Base-by-base conservation (phyloP, 2,329 filamentous ascomycete genomes). In the Xylaria sp. region DNA sequence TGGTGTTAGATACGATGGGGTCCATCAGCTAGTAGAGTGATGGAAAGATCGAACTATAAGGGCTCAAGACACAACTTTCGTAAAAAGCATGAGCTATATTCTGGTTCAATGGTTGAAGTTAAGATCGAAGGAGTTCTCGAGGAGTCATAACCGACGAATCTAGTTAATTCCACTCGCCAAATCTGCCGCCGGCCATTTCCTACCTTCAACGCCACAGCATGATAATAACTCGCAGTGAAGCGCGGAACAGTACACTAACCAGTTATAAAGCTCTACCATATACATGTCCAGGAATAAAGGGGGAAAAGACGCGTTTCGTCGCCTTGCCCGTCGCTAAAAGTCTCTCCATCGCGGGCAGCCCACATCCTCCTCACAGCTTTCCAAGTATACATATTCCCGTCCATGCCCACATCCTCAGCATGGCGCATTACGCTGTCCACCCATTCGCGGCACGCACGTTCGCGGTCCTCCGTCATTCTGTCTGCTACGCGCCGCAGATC, bases 301-400 rank as follows among this genome's bases (percentile, higher is more conserved):
- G 66, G 63, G 66, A 69, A 69, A 69, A 69, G 63, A 66, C 59
- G 66, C 54, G 66, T 69, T 69, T 69, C 59, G 63, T 69, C 63
- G 63, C 63, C 62, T 68, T 69, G 66, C 66, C 66, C 63, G 63
- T 69, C 63, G 53, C 54, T 56, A 66, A 69, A 69, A 56, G 58
- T 69, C 59, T 69, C 63, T 66, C 63, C 63, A 69, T 69, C 63
- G 63, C 66, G 66, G 66, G 66, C 66, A 69, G 66, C 63, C 66
- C 63, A 69, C 66, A 69, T 69, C 63, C 66, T 68, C 63, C 63
- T 69, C 63, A 69, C 66, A 69, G 63, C 66, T 66, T 59, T 63
- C 66, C 63, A 69, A 66, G 66, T 66, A 69, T 69, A 63, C 53
- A 42, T 54, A 66, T 66, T 69, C 63, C 59, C 63, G 66, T 69